Conservation (phyloP, 2,329 filamentous ascomycete genomes). For the Trichoderma citrinoviride region DNA sequence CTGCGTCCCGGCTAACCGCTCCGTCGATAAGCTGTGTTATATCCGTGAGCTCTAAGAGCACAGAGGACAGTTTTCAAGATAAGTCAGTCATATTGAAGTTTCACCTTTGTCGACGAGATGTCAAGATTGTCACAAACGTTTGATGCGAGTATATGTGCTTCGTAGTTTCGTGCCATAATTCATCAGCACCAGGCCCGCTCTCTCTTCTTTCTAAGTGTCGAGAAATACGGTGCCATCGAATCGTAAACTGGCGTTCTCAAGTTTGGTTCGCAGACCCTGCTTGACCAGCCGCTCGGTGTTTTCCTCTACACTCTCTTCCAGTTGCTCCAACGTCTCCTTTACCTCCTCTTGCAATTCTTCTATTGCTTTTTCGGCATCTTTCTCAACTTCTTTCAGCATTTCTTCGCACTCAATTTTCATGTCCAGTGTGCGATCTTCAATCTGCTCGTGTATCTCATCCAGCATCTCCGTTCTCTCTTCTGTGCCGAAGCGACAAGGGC, state of each 20-base stretch:
- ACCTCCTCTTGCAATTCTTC: neutral
- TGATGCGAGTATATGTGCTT: too few species aligned
- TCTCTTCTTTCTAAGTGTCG: neutral
- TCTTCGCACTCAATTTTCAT: neutral
- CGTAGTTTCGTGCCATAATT: too few species aligned
- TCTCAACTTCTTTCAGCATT: neutral
- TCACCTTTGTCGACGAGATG: too few species aligned
- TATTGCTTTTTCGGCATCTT: neutral
- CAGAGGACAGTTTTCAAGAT: too few species aligned
- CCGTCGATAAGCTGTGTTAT: neutral
- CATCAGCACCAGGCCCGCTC: neutral
- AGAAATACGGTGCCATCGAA: neutral
- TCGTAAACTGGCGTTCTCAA: neutral
- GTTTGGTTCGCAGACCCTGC: neutral
- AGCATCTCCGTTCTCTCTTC: neutral
- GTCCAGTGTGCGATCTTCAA: neutral
- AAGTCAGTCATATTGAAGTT: too few species aligned
- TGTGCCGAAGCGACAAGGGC: neutral
- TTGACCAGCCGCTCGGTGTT: neutral
- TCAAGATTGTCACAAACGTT: too few species aligned
- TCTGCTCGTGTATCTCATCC: neutral
- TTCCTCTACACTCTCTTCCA: neutral
- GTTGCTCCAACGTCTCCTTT: neutral
- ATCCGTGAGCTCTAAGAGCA: neutral
- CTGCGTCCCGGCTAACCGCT: neutral